A percentile compares a stretch with the other conserved stretches of the same genome.
Evolutionary conservation across 352 stramenopile species (phyloP).

Genomic region (Globisporangium alternatum): DNA sequence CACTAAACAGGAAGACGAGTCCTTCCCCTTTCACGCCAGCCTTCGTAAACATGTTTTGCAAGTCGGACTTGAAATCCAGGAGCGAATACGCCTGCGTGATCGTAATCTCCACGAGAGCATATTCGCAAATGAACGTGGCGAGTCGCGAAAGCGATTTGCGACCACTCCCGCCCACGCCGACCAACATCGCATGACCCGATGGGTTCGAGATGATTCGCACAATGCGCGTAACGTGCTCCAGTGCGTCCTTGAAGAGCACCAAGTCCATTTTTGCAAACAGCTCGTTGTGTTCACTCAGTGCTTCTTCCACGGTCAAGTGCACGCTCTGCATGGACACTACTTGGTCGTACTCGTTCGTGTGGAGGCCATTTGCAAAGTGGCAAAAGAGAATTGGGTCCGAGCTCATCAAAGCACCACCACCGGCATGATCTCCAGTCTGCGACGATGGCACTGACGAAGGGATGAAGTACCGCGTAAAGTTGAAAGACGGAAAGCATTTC

Average conservation of each 20-base stretch:
- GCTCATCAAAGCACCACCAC: slow-evolving; percentile 16
- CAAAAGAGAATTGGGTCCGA: slow-evolving; percentile 91
- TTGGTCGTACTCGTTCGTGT: slow-evolving; percentile 92
- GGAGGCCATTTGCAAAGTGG: slow-evolving; percentile 87
- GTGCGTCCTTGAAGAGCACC: slow-evolving; percentile 95
- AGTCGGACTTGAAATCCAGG: slow-evolving; percentile 93
- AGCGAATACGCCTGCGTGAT: slow-evolving; percentile 90
- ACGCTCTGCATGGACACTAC: slow-evolving; percentile 73
- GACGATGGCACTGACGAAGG: slow-evolving; percentile 31
- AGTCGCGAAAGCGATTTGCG: slow-evolving; percentile 92
- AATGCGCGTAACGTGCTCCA: slow-evolving; percentile 94
- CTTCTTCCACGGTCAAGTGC: slow-evolving; percentile 78
- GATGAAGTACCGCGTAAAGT: slow-evolving; percentile 89
- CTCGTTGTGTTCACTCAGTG: slow-evolving; percentile 93
- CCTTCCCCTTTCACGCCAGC: slow-evolving; percentile 91
- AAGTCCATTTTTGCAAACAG: slow-evolving; percentile 92
- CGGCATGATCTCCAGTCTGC: slow-evolving; percentile 6
- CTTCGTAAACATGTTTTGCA: slow-evolving; percentile 89
- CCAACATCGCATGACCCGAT: slow-evolving; percentile 91
- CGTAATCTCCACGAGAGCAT: slow-evolving; percentile 85
- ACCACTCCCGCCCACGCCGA: slow-evolving; percentile 92
- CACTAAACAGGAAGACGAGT: slow-evolving; percentile 91
- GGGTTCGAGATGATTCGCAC: slow-evolving; percentile 94
- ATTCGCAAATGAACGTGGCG: slow-evolving; percentile 90
- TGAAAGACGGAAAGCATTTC: slow-evolving; percentile 91